Conservation (phyloP, 1,284 basidiomycete species). For the Trichosporon inkin region DNA sequence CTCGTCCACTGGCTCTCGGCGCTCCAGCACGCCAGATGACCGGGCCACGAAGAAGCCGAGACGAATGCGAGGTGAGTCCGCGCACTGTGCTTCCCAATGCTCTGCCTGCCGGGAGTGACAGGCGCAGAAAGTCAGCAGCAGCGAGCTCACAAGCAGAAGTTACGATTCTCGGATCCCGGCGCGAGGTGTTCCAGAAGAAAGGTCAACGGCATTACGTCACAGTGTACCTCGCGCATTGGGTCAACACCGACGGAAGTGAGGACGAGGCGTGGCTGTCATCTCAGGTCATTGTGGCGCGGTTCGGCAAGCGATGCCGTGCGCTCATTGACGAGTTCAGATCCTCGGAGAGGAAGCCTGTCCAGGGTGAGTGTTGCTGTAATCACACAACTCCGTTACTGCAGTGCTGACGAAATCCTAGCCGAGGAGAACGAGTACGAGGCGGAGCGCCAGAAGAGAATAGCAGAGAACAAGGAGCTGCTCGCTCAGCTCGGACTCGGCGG, state of each 20-base stretch:
- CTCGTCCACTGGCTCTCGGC: background rate
- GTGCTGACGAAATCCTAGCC: too few species aligned
- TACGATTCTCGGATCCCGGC: background rate
- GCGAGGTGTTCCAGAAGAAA: background rate
- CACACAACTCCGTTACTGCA: background rate
- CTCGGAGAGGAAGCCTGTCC: background rate
- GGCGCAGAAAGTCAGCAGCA: too few species aligned
- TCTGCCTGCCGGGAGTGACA: too few species aligned
- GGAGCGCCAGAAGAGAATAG: slow-evolving; percentile 14
- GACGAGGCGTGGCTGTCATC: background rate
- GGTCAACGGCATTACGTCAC: background rate
- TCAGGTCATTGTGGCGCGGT: background rate
- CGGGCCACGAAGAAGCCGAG: background rate
- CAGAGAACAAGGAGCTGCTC: slow-evolving; percentile 14
- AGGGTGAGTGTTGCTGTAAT: background rate
- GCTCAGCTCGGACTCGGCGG: slow-evolving; percentile 6
- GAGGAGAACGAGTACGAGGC: slow-evolving; percentile 15
- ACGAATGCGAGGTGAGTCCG: too few species aligned
- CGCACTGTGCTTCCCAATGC: too few species aligned
- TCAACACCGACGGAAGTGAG: background rate
- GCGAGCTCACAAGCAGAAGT: background rate
- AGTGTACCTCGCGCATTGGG: background rate
- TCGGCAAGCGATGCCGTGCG: background rate
- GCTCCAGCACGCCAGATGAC: background rate
- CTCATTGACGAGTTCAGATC: background rate